Evolutionary conservation across 345 rosid species (phyloP), one percentile per base, ranked within the genome.

Genomic region (Dipteronia dyeriana): DNA sequence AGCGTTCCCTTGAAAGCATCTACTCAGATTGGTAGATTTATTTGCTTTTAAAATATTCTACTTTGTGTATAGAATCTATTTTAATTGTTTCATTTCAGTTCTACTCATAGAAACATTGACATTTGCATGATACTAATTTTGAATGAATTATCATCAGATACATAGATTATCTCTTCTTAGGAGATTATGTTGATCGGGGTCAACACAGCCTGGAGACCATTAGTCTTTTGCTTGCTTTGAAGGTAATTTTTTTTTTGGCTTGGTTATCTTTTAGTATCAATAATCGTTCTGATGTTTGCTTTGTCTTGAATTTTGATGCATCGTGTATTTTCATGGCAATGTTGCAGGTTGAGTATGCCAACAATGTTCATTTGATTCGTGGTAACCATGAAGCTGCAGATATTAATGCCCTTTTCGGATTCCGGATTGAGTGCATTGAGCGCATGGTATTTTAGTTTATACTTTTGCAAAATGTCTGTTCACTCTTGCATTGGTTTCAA

Each of bases 341-440:
- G 23, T 76, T 86, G 78, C 87, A 96, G 99, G 97, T 91, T 76
- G 98, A 96, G 84, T 87, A 96, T 90, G 94, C 93, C 47, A 76
- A 86, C 66, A 94, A 94, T 69, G 94, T 96, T 64, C 98, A 96
- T 79, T 79, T 96, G 74, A 96, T 96, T 85, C 97, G 99, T 51
- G 99, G 98, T 74, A 96, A 96, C 84, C 99, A 96, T 86, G 99
- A 96, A 90, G 99, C 98, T 56, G 98, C 98, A 10, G 99, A 94
- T 82, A 94, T 96, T 81, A 96, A 96, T 89, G 98, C 99, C 76
- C 99, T 94, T 56, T 96, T 96, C 86, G 99, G 99, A 66, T 96
- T 96, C 84, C 86, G 97, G 77, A 92, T 94, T 66, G 98, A 96
- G 88, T 96, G 98, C 83, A 94, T 94, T 66, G 99, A 96, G 82